Conservation (phyloP, 495 filamentous ascomycete genomes). For the Xylaria grammica region DNA sequence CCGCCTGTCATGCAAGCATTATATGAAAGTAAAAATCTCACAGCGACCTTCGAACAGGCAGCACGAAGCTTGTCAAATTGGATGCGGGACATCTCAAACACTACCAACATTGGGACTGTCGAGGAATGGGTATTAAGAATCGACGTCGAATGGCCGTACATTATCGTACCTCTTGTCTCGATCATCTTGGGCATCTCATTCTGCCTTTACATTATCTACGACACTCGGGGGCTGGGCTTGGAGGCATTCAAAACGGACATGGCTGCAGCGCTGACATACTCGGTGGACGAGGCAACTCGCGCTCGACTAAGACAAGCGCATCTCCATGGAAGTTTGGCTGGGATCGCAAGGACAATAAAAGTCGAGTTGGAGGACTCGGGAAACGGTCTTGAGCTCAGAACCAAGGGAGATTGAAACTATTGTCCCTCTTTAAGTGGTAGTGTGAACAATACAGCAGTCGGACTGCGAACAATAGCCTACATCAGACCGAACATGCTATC, state of each 20-base stretch:
- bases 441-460: too few relatives aligned
- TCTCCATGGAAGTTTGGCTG: constrained; percentile 18
- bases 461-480: too few relatives aligned
- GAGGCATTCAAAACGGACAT: constrained; percentile 29
- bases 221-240: constrained; percentile 21
- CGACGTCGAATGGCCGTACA: constrained; percentile 27
- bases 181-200: constrained; percentile 17
- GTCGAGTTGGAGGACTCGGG: constrained; percentile 26
- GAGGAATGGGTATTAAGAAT: constrained; percentile 28
- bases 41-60: too few relatives aligned
- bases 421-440: too few relatives aligned
- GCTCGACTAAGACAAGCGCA: constrained; percentile 26
- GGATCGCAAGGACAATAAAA: constrained; percentile 16
- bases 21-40: too few relatives aligned
- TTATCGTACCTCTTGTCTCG: constrained; percentile 22
- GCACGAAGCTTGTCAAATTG: too few relatives aligned
- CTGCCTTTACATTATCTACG: constrained; percentile 18
- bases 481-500: too few relatives aligned
- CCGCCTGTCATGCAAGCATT: too few relatives aligned
- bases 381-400: constrained; percentile 24
- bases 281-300: constrained; percentile 26
- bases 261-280: constrained; percentile 27
- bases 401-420: constrained; percentile 19
- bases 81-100: constrained; percentile 10
- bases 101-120: constrained; percentile 1